A percentile compares a stretch with the other conserved stretches of the same genome.
Evolutionary conservation across 106 monocot genomes (phyloP).

Genomic region (Dendrobium huoshanense): DNA sequence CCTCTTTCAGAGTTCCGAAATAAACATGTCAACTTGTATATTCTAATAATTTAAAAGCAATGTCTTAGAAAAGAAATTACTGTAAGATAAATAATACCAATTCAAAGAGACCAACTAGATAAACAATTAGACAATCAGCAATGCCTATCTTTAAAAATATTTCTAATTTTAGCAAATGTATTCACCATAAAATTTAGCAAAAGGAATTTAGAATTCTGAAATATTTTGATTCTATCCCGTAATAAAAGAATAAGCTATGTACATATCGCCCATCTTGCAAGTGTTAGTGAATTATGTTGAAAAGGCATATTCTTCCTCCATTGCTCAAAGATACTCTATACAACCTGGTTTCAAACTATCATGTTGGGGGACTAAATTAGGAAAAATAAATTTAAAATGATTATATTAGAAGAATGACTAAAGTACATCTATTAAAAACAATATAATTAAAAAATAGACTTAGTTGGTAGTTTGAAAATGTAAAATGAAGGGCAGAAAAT

Average conservation of each 20-base stretch:
- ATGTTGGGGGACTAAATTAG: neutral
- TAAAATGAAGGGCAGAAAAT: neutral
- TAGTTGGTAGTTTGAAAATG: neutral
- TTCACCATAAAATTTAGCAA: neutral
- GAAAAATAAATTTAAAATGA: neutral
- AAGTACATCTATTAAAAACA: neutral
- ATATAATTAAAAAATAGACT: neutral
- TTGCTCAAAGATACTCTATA: neutral
- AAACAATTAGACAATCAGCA: neutral
- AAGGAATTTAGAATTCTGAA: neutral
- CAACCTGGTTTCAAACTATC: neutral
- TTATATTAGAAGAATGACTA: neutral
- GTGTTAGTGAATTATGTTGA: neutral
- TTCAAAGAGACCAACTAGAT: neutral
- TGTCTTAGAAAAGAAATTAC: neutral
- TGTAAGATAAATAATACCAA: neutral
- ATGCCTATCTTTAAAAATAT: neutral
- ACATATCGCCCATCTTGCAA: neutral
- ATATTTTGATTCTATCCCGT: neutral
- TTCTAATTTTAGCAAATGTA: neutral
- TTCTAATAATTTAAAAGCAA: neutral
- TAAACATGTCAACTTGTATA: neutral
- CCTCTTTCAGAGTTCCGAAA: neutral
- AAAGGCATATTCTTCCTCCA: neutral
- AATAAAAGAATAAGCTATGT: neutral